Evolutionary conservation across 2,329 filamentous ascomycete genomes (phyloP).

Genomic region (Penicillium italicum): DNA sequence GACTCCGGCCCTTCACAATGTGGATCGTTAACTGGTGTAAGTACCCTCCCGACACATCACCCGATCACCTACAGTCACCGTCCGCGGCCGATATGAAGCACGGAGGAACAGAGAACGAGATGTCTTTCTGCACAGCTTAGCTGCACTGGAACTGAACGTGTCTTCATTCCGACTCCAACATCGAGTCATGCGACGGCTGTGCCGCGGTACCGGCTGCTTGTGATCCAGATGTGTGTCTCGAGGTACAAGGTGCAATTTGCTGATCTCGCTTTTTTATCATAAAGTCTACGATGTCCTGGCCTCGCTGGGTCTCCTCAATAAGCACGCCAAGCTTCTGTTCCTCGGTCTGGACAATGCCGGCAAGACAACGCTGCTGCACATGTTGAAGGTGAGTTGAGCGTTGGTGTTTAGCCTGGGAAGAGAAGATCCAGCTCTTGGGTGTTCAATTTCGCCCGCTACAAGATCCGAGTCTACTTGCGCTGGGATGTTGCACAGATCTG

Average conservation of each 20-base stretch:
- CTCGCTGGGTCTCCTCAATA: slow-evolving; percentile 83
- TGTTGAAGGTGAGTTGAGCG: slow-evolving; percentile 72
- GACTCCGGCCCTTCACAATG: slow-evolving; percentile 52
- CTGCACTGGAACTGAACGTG: not conserved
- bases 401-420: not conserved
- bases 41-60: slow-evolving; percentile 26
- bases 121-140: not conserved
- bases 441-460: not conserved
- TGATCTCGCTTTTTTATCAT: slow-evolving; percentile 9
- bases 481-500: not conserved
- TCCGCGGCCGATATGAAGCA: not conserved
- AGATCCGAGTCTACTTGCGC: not conserved
- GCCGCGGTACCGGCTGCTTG: slow-evolving; percentile 14
- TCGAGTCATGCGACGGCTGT: not conserved
- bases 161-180: not conserved
- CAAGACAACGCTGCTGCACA: slow-evolving; percentile 90
- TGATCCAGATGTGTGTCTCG: slow-evolving; percentile 4
- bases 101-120: not conserved
- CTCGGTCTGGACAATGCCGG: slow-evolving; percentile 91
- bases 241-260: slow-evolving; percentile 1
- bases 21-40: slow-evolving; percentile 96
- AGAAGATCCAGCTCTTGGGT: not conserved
- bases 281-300: slow-evolving; percentile 87
- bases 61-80: not conserved
- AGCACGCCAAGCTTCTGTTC: slow-evolving; percentile 93